These are phyloP conservation scores for Alternaria triticina DNA, from an alignment of 2,329 filamentous ascomycete species.

Conservation along the genomic window DNA sequence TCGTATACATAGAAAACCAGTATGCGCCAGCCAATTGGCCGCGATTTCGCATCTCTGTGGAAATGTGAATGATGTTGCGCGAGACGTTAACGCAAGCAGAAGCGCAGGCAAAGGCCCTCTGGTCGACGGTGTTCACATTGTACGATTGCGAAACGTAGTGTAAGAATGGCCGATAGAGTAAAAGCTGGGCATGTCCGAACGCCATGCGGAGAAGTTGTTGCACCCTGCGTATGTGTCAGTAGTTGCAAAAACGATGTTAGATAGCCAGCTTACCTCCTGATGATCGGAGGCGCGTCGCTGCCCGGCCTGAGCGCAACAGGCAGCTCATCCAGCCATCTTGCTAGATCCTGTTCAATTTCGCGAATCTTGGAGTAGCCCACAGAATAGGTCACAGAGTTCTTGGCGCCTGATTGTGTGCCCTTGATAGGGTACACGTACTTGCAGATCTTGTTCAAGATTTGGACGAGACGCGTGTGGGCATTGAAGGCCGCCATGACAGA, in stretches of 20 bases:
- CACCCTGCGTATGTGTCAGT: slow-evolving; percentile 48
- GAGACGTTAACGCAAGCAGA: slow-evolving; percentile 71
- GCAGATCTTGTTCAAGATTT: slow-evolving; percentile 66
- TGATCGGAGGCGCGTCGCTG: slow-evolving; percentile 74
- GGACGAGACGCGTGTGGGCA: slow-evolving; percentile 64
- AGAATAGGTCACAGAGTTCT: slow-evolving; percentile 60
- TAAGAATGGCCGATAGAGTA: slow-evolving; percentile 81
- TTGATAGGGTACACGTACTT: slow-evolving; percentile 70
- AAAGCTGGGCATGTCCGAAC: slow-evolving; percentile 83
- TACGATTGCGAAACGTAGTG: slow-evolving; percentile 75
- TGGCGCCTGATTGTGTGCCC: slow-evolving; percentile 47
- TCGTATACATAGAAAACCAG: slow-evolving; percentile 86
- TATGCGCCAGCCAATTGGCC: slow-evolving; percentile 79
- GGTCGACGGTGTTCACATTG: slow-evolving; percentile 64
- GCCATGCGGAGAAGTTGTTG: slow-evolving; percentile 78
- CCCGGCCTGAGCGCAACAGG: slow-evolving; percentile 81
- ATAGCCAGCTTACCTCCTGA: slow-evolving; percentile 70
- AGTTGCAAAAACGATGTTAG: neutral
- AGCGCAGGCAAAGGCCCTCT: slow-evolving; percentile 78
- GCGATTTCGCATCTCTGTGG: slow-evolving; percentile 76
- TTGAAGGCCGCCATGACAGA: slow-evolving; percentile 67
- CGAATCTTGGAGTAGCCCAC: slow-evolving; percentile 69
- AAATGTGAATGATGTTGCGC: slow-evolving; percentile 79
- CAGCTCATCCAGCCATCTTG: slow-evolving; percentile 69
- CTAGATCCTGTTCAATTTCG: slow-evolving; percentile 68